phyloP scores from a whole-genome alignment of 179 eudicot species.

The Silene vulgaris region DNA sequence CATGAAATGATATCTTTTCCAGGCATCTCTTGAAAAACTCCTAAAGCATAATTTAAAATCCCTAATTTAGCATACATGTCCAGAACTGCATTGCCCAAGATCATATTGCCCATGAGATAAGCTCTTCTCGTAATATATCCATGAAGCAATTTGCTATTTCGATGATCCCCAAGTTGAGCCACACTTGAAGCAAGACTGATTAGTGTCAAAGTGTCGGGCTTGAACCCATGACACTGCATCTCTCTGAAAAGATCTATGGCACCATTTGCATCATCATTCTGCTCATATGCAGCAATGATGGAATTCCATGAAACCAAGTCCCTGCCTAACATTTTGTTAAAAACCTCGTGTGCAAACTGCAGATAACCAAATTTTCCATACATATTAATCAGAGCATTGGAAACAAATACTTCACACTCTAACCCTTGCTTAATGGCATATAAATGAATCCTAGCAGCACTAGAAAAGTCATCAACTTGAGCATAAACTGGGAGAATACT shows the following conservation, averaged over 20 bases:
- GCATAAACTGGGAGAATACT: constrained; percentile 49
- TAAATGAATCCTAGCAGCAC: constrained; percentile 40
- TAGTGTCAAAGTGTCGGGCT: constrained; percentile 43
- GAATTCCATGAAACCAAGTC: constrained; percentile 52
- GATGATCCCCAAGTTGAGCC: constrained; percentile 37
- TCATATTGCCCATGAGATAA: constrained; percentile 31
- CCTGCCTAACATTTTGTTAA: constrained; percentile 33
- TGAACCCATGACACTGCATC: constrained; percentile 33
- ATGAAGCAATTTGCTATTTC: constrained; percentile 38
- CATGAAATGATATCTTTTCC: constrained; percentile 44
- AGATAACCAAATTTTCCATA: constrained; percentile 41
- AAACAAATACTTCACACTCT: constrained; percentile 42
- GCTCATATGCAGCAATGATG: constrained; percentile 43
- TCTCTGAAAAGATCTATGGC: constrained; percentile 31
- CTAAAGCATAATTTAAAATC: constrained; percentile 30
- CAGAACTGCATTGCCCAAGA: constrained; percentile 41
- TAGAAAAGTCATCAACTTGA: constrained; percentile 28
- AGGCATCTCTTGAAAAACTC: constrained; percentile 34
- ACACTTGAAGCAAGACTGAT: constrained; percentile 45
- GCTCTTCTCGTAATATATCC: constrained; percentile 37
- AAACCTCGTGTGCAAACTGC: constrained; percentile 33
- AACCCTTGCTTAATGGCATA: constrained; percentile 47
- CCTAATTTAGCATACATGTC: constrained; percentile 58
- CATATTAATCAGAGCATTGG: constrained; percentile 51
- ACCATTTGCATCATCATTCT: constrained; percentile 28